These are phyloP conservation scores for Pilasporangium apinafurcum DNA, from an alignment of 352 stramenopile genomes.

Conservation along the genomic window DNA sequence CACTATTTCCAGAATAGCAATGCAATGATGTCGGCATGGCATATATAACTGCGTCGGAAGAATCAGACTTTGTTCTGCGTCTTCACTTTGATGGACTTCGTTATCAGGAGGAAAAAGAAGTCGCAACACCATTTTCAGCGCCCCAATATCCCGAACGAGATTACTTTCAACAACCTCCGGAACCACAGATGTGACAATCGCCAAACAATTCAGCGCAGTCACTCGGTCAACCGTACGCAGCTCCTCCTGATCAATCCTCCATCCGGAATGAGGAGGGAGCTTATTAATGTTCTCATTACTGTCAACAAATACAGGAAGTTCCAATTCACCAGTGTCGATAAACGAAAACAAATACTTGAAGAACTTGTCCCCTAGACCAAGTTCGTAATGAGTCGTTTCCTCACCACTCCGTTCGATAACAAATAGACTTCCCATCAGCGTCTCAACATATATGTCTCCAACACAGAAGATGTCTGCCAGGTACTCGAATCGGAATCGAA, in stretches of 20 bases:
- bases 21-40: constrained; percentile 51
- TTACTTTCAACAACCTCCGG: constrained; percentile 50
- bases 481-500: constrained; percentile 66
- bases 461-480: constrained; percentile 57
- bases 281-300: constrained; percentile 17
- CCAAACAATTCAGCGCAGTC: constrained; percentile 59
- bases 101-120: constrained; percentile 72
- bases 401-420: constrained; percentile 53
- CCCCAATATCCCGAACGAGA: constrained; percentile 37
- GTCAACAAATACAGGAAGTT: constrained; percentile 18
- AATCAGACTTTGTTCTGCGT: constrained; percentile 37
- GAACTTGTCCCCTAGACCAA: constrained; percentile 62
- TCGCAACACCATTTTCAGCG: constrained; percentile 71
- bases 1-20: constrained; percentile 45
- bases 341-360: constrained; percentile 74
- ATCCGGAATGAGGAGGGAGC: constrained; percentile 50
- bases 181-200: constrained; percentile 47
- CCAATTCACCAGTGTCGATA: constrained; percentile 60
- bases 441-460: constrained; percentile 70
- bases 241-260: constrained; percentile 36
- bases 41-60: constrained; percentile 57
- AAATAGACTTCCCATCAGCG: constrained; percentile 62
- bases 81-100: constrained; percentile 62
- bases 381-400: constrained; percentile 21
- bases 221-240: constrained; percentile 50